These are phyloP conservation scores for Phytophthora nicotianae DNA, from an alignment of 352 stramenopile species.

Conservation along the genomic window DNA sequence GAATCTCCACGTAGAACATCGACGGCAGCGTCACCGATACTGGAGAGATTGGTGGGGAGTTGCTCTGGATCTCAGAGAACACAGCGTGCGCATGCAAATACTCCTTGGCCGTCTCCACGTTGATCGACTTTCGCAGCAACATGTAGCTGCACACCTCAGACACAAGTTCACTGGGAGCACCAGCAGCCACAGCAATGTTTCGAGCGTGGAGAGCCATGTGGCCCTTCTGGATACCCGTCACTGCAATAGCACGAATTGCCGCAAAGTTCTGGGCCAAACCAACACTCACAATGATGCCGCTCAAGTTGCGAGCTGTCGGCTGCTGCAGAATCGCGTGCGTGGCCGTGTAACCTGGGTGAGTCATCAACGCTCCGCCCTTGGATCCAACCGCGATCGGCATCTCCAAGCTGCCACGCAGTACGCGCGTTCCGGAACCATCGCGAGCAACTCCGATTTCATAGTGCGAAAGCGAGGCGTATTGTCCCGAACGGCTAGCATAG, in stretches of 20 bases:
- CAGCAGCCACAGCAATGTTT: constrained; percentile 86
- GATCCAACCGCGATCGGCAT: constrained; percentile 83
- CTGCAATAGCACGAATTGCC: constrained; percentile 81
- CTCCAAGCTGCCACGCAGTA: constrained; percentile 76
- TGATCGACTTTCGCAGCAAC: constrained; percentile 79
- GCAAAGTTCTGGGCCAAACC: constrained; percentile 89
- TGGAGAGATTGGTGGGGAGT: constrained; percentile 49
- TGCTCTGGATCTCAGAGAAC: constrained; percentile 71
- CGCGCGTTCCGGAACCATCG: constrained; percentile 40
- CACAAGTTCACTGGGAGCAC: constrained; percentile 79
- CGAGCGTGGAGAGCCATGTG: constrained; percentile 88
- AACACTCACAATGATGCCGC: constrained; percentile 78
- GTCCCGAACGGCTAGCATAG: constrained; percentile 76
- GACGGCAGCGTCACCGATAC: constrained; percentile 55
- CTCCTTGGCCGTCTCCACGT: constrained; percentile 84
- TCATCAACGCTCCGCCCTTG: constrained; percentile 83
- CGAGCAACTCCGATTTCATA: constrained; percentile 60
- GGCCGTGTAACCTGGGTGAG: constrained; percentile 77
- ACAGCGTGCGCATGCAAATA: constrained; percentile 84
- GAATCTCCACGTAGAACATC: constrained; percentile 89
- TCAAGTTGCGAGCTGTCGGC: constrained; percentile 63
- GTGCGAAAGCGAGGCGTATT: constrained; percentile 82
- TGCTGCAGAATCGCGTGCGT: constrained; percentile 83
- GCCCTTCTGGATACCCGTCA: constrained; percentile 88
- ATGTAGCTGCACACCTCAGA: constrained; percentile 89